A percentile compares a stretch with the other conserved stretches of the same genome.
phyloP scores from a whole-genome alignment of 768 basidiomycete genomes.

The Lactarius pseudohatsudake region DNA sequence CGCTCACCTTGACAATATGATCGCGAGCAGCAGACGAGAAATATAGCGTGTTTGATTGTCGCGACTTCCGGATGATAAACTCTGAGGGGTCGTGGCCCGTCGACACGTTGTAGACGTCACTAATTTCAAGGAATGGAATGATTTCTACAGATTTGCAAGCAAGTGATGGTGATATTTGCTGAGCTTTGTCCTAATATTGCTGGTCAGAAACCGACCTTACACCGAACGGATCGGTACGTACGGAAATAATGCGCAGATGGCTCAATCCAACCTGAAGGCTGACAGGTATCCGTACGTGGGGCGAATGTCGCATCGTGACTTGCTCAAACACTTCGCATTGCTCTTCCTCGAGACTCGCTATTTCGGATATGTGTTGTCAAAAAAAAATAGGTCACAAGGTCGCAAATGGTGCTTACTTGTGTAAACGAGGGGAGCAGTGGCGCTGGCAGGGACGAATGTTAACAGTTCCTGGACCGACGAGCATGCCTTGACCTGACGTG shows the following conservation, averaged over 20 bases:
- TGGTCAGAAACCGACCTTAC: constrained; percentile 16
- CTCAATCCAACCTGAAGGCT: constrained; percentile 61
- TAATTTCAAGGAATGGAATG: constrained; percentile 74
- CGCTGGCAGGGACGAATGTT: constrained; percentile 52
- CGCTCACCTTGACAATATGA: constrained; percentile 65
- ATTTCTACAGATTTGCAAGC: constrained; percentile 81
- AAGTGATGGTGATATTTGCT: constrained; percentile 63
- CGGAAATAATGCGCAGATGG: constrained; percentile 78
- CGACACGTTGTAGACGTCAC: constrained; percentile 82
- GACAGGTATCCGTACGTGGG: constrained; percentile 71
- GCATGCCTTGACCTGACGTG: constrained; percentile 49
- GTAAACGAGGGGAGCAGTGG: constrained; percentile 48
- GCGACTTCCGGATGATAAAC: constrained; percentile 75
- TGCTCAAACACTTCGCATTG: constrained; percentile 51
- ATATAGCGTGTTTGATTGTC: constrained; percentile 70
- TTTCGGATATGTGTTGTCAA: constrained; percentile 15
- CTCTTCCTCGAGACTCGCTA: constrained; percentile 67
- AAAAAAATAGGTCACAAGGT: not conserved
- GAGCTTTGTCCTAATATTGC: constrained; percentile 58
- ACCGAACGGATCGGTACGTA: constrained; percentile 38
- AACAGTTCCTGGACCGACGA: constrained; percentile 62
- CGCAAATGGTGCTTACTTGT: constrained; percentile 46
- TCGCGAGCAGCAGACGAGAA: constrained; percentile 74
- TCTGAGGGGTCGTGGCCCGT: constrained; percentile 75
- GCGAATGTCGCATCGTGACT: constrained; percentile 64